Conservation (phyloP, 371 early-diverging fungal species). For the Syncephalastrum sp. region DNA sequence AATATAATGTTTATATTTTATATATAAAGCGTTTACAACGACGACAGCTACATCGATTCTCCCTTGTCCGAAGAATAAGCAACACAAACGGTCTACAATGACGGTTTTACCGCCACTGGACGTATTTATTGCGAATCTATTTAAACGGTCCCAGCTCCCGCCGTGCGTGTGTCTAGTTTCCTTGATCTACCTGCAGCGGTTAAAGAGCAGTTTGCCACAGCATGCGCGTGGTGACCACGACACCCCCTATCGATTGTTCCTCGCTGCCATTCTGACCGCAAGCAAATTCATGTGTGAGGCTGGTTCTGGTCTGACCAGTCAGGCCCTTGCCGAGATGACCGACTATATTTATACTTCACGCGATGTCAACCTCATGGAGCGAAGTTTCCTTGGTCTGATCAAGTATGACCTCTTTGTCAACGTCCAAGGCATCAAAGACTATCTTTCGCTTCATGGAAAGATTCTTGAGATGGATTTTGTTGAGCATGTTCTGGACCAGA, state of each 20-base stretch:
- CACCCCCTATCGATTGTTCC: constrained; percentile 75
- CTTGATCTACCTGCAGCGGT: constrained; percentile 71
- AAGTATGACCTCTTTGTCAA: constrained; percentile 49
- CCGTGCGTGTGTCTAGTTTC: constrained; percentile 60
- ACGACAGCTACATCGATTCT: constrained; percentile 45
- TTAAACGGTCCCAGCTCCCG: constrained; percentile 38
- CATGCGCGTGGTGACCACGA: constrained; percentile 71
- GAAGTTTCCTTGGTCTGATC: constrained; percentile 47
- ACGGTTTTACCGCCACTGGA: constrained; percentile 30
- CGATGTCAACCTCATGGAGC: constrained; percentile 59
- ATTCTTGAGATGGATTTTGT: constrained; percentile 49
- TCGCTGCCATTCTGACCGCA: constrained; percentile 70
- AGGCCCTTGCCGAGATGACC: constrained; percentile 59
- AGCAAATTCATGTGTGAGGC: constrained; percentile 68
- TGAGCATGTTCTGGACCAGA: constrained; percentile 28
- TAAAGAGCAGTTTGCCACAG: constrained; percentile 61
- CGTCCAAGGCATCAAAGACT: constrained; percentile 42
- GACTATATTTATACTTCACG: constrained; percentile 59
- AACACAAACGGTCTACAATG: constrained; percentile 7
- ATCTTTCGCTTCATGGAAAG: constrained; percentile 43
- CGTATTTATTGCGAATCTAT: constrained; percentile 42
- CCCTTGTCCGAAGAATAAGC: constrained; percentile 30
- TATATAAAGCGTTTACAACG: constrained; percentile 29
- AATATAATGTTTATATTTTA: neutral
- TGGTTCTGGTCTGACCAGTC: constrained; percentile 55